These are phyloP conservation scores for Plasmodium inui DNA, from an alignment of 169 alveolate genomes.

Conservation along the genomic window DNA sequence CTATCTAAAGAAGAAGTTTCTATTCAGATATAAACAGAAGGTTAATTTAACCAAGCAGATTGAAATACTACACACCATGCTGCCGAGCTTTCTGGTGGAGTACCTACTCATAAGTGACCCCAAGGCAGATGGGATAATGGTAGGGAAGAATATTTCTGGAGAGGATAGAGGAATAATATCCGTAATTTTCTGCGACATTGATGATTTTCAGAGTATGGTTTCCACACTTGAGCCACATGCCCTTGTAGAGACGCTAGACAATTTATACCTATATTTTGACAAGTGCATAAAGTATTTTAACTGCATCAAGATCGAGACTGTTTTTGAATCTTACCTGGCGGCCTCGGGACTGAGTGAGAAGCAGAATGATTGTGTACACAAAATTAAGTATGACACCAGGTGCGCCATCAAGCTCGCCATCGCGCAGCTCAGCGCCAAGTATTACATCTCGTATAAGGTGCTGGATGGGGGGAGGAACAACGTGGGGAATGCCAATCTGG, in stretches of 20 bases:
- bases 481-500: conserved; percentile 34
- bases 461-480: conserved; percentile 87
- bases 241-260: conserved; percentile 93
- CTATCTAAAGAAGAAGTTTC: conserved; percentile 84
- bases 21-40: conserved; percentile 84
- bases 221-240: conserved; percentile 93
- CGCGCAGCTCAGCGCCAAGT: conserved; percentile 72
- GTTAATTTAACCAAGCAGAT: conserved; percentile 87
- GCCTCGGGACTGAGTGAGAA: conserved; percentile 89
- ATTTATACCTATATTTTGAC: conserved; percentile 94
- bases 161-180: conserved; percentile 95
- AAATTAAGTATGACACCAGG: conserved; percentile 74
- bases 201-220: conserved; percentile 96
- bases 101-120: conserved; percentile 82
- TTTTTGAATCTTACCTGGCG: conserved; percentile 93
- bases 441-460: conserved; percentile 82
- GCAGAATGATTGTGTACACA: conserved; percentile 27
- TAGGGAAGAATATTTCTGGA: conserved; percentile 81
- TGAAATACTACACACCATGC: conserved; percentile 91
- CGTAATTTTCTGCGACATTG: conserved; percentile 97
- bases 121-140: conserved; percentile 80
- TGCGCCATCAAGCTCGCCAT: conserved; percentile 77
- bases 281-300: conserved; percentile 94
- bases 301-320: conserved; percentile 92
- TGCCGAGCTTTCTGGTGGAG: conserved; percentile 91